A percentile compares a stretch with the other conserved stretches of the same genome.
Conservation (phyloP, 2,329 filamentous ascomycete genomes). For the Cercospora zeina region DNA sequence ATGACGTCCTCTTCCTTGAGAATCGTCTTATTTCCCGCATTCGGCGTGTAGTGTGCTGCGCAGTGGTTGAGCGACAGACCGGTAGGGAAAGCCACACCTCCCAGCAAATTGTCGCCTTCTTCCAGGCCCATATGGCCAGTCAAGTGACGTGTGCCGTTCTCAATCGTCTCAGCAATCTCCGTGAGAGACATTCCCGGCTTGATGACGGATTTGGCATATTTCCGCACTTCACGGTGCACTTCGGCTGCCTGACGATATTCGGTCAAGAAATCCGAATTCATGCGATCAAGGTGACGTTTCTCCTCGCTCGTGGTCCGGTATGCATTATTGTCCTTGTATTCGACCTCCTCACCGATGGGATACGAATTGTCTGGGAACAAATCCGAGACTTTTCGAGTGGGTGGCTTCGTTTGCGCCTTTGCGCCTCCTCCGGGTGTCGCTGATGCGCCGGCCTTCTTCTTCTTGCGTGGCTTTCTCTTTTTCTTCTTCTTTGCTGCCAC, state of each 20-base stretch:
- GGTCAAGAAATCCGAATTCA: constrained; percentile 52
- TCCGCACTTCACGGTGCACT: constrained; percentile 57
- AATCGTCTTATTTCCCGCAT: constrained; percentile 65
- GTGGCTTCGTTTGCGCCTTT: constrained; percentile 49
- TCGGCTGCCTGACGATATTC: constrained; percentile 60
- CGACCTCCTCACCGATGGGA: constrained; percentile 50
- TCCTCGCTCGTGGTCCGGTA: constrained; percentile 53
- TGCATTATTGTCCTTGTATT: constrained; percentile 49
- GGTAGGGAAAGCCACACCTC: constrained; percentile 59
- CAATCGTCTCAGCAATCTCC: constrained; percentile 56
- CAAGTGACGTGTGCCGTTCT: constrained; percentile 56
- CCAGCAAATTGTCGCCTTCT: constrained; percentile 52
- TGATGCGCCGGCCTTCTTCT: constrained; percentile 43
- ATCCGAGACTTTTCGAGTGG: constrained; percentile 49
- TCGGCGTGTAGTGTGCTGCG: constrained; percentile 59
- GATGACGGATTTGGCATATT: constrained; percentile 52
- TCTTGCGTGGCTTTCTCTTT: constrained; percentile 50
- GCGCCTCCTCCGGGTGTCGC: constrained; percentile 36
- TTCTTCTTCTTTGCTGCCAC: constrained; percentile 48
- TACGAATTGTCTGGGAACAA: constrained; percentile 50
- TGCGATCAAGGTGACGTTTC: constrained; percentile 47
- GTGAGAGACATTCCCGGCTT: constrained; percentile 54
- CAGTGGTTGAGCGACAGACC: constrained; percentile 57
- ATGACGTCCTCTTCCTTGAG: constrained; percentile 74
- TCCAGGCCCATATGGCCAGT: constrained; percentile 55